Evolutionary conservation across 2,329 filamentous ascomycete genomes (phyloP).

Genomic region (Stachybotrys chartarum): DNA sequence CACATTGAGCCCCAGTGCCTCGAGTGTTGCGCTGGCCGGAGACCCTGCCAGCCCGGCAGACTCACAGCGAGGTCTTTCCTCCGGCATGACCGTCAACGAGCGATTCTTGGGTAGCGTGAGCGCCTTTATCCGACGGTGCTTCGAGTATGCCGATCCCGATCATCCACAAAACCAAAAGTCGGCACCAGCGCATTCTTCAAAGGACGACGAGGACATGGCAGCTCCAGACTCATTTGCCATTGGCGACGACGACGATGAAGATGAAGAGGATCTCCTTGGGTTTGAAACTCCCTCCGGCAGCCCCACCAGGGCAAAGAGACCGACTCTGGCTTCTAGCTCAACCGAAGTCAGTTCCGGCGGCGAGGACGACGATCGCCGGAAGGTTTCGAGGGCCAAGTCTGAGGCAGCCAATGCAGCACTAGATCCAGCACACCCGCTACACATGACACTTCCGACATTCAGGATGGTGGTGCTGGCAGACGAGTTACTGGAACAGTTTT

Average conservation of each 20-base stretch:
- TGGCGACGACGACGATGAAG: slow-evolving; percentile 52
- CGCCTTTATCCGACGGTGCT: slow-evolving; percentile 91
- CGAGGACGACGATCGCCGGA: slow-evolving; percentile 15
- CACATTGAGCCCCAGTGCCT: slow-evolving; percentile 57
- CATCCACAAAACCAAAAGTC: slow-evolving; percentile 55
- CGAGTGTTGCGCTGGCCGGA: slow-evolving; percentile 45
- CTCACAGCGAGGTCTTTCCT: slow-evolving; percentile 30
- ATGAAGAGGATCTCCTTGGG: slow-evolving; percentile 53
- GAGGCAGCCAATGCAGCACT: slow-evolving; percentile 83
- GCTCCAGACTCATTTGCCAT: slow-evolving; percentile 59
- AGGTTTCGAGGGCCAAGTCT: slow-evolving; percentile 56
- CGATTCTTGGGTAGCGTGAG: slow-evolving; percentile 88
- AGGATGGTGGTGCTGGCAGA: slow-evolving; percentile 97
- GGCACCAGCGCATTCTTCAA: slow-evolving; percentile 13
- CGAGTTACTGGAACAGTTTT: slow-evolving; percentile 92
- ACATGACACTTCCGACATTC: slow-evolving; percentile 96
- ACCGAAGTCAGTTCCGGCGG: slow-evolving; percentile 8
- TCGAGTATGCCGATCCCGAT: slow-evolving; percentile 95
- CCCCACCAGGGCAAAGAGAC: slow-evolving; percentile 35
- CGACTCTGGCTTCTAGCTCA: slow-evolving; percentile 30
- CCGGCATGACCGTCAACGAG: slow-evolving; percentile 66
- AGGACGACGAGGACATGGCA: slow-evolving; percentile 19
- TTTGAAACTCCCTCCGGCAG: slow-evolving; percentile 41
- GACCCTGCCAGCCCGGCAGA: slow-evolving; percentile 20
- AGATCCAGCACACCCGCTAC: slow-evolving; percentile 85